Percentiles rank a stretch among this genome's conserved stretches.
Conservation (phyloP, 2,329 filamentous ascomycete genomes). For the Monosporascus sp. region DNA sequence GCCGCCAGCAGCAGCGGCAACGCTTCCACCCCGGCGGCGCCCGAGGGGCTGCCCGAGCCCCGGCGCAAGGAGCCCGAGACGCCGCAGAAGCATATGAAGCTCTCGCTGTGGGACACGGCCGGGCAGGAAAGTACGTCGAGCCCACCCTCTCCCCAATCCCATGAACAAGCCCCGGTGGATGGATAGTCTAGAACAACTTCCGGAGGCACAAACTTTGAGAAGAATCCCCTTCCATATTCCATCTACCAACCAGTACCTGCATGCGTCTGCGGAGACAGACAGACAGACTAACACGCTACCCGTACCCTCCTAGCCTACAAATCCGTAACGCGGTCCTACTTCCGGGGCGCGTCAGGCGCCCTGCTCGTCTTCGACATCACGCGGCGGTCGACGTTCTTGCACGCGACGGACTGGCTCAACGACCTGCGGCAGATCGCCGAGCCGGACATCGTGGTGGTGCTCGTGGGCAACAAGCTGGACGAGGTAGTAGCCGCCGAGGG, state of each 20-base stretch:
- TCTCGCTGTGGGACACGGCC: constrained; percentile 91
- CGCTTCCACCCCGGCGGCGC: constrained; percentile 11
- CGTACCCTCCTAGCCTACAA: constrained; percentile 55
- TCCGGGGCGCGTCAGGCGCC: constrained; percentile 66
- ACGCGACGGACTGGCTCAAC: constrained; percentile 88
- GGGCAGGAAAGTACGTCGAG: constrained; percentile 70
- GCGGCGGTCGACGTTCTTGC: constrained; percentile 75
- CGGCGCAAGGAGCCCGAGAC: constrained; percentile 31
- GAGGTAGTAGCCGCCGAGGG: constrained; percentile 31
- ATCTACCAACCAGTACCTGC: background rate
- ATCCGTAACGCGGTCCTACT: constrained; percentile 89
- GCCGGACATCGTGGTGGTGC: constrained; percentile 86
- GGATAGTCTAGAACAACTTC: background rate
- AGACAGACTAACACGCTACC: background rate
- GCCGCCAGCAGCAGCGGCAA: constrained; percentile 29
- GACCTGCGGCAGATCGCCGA: constrained; percentile 94
- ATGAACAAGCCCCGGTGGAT: background rate
- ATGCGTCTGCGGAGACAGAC: too few relatives aligned
- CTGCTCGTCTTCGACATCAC: constrained; percentile 95
- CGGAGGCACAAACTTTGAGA: background rate
- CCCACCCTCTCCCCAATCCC: background rate
- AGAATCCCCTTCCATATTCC: background rate
- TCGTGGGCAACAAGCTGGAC: constrained; percentile 90
- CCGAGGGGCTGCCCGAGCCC: constrained; percentile 48
- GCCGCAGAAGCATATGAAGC: constrained; percentile 76